A percentile compares a stretch with the other conserved stretches of the same genome.
Evolutionary conservation across 164 flowering plant species (phyloP).

Genomic region (Amborella trichopoda): DNA sequence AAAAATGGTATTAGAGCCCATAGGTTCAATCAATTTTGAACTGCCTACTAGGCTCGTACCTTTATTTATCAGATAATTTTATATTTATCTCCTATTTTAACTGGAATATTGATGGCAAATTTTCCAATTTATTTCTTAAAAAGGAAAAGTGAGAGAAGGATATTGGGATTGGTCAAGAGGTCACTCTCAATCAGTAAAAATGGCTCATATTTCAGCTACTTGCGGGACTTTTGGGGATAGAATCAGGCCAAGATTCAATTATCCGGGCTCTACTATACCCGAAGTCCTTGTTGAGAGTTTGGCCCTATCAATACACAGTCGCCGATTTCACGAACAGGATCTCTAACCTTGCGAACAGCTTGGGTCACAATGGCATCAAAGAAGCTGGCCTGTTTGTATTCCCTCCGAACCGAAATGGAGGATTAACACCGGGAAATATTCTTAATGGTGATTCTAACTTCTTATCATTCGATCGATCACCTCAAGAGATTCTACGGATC

Average conservation of each 20-base stretch:
- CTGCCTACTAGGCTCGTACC: too few relatives aligned
- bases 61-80: too few relatives aligned
- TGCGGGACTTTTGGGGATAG: conserved; percentile 12
- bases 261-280: conserved; percentile 7
- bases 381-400: conserved; percentile 15
- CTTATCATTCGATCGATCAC: conserved; percentile 15
- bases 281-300: conserved; percentile 1
- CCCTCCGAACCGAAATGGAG: too few relatives aligned
- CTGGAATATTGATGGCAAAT: too few relatives aligned
- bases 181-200: too few relatives aligned
- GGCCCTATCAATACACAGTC: conserved; percentile 8
- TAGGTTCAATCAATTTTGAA: too few relatives aligned
- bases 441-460: conserved; percentile 45
- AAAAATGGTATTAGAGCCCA: too few relatives aligned
- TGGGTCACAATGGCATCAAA: conserved; percentile 10
- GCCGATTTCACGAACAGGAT: conserved; percentile 11
- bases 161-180: too few relatives aligned
- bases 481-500: conserved; percentile 17
- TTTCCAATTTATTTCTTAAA: too few relatives aligned
- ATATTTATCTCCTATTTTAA: too few relatives aligned
- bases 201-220: conserved; percentile 10
- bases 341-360: conserved; percentile 7
- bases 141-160: too few relatives aligned
- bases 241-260: conserved; percentile 17
- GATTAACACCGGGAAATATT: too few relatives aligned